Percentiles rank a stretch among this genome's conserved stretches.
These are phyloP conservation scores for Eucalyptus rudis DNA, from an alignment of 345 rosid species.

Conservation along the genomic window DNA sequence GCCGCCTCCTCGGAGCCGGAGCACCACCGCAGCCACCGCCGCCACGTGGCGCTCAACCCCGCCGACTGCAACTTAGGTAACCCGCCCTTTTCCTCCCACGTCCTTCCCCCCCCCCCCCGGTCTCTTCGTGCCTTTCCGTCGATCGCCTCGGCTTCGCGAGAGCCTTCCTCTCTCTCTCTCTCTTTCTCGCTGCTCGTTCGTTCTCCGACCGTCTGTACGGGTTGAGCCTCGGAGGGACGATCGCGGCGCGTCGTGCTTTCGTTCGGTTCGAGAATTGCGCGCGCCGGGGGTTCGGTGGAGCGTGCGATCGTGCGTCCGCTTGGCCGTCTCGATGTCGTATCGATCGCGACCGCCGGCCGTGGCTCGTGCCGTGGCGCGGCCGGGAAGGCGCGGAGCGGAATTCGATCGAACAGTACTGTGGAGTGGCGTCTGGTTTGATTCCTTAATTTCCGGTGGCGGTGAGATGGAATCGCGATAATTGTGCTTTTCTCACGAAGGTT, in stretches of 20 bases:
- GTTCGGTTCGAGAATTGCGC: neutral
- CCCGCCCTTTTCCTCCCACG: neutral
- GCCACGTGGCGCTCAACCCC: conserved; percentile 10
- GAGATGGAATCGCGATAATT: neutral
- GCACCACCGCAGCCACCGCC: neutral
- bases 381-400: neutral
- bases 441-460: neutral
- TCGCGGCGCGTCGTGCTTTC: neutral
- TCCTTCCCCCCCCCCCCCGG: no score
- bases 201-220: neutral
- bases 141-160: no score
- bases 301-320: neutral
- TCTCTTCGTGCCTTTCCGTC: neutral
- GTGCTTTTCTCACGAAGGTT: neutral
- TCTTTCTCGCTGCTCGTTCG: no score
- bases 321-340: neutral
- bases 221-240: neutral
- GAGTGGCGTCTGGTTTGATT: neutral
- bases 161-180: no score
- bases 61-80: conserved; percentile 15
- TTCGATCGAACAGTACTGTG: neutral
- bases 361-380: neutral
- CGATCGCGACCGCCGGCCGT: neutral
- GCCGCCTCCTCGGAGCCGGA: neutral
- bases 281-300: neutral